Base-by-base conservation (phyloP, 192 early-diverging fungal genomes). In the Coemansia sp. region DNA sequence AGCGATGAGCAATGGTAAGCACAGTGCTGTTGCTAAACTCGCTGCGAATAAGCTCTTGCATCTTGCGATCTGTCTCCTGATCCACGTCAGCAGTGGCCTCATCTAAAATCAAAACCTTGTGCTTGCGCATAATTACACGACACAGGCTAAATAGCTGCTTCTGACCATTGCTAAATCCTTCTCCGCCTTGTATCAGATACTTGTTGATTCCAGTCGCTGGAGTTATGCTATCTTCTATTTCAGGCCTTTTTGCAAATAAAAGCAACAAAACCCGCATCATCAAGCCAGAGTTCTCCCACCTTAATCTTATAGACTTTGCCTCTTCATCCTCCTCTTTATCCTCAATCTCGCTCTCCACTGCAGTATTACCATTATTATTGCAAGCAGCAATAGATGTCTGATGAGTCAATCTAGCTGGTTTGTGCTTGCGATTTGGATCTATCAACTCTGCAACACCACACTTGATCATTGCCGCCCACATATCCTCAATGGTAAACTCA, bases 21-120 rank as follows among this genome's bases (percentile, higher is more conserved):
- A 90, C 76, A 2, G 73, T 75, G 11, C 64, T 65, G 22, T 74
- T 56, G 1, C 32, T 64, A 73, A 90, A 89, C 58, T 88, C 72
- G 11, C 68, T 71, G 7, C 78, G 76, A 29, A 90, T 82, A 11
- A 75, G n/a, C 19, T 50, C 31, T 36, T 75, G 73, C 9, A 75
- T 61, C 22, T 41, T 27, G 27, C 34, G 11, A 32, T 75, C 73
- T 0, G 68, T 69, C 15, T 60, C 53, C 29, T 32, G 8, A 27
- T 92, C 89, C 3, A 91, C 78, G 0, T 77, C 69, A 5, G 89
- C 80, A 5, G 90, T 91, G 6, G 89, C 90, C 55, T 91, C 90
- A 53, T 91, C 90, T 55, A 91, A 67, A 27, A 89, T 53, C 15
- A 91, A 40, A 19, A 91, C 76, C 10, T 77, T 68, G 44, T 86